These are phyloP conservation scores for Pichia sp. DNA, from an alignment of 1,139 yeast species.

Conservation along the genomic window DNA sequence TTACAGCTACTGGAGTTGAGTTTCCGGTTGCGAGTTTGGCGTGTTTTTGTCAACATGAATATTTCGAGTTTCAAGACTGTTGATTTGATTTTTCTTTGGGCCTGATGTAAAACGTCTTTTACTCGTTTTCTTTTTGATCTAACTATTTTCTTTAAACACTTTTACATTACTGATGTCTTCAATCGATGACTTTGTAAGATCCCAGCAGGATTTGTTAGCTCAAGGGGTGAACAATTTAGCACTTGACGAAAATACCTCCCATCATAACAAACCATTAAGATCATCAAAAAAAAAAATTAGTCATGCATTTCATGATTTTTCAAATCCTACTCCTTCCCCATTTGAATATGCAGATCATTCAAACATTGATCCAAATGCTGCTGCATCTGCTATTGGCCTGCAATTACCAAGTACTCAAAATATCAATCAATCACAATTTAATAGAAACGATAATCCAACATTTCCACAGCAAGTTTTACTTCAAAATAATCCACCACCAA, in stretches of 20 bases:
- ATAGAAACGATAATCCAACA: neutral
- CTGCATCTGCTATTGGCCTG: slow-evolving; percentile 26
- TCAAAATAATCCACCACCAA: neutral
- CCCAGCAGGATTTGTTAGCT: slow-evolving; percentile 14
- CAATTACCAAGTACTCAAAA: neutral
- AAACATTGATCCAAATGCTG: slow-evolving; percentile 27
- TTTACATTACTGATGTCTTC: slow-evolving; percentile 1
- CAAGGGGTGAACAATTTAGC: slow-evolving; percentile 12
- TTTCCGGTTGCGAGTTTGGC: neutral
- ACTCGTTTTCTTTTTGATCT: neutral
- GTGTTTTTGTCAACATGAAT: neutral
- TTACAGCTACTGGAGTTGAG: no score
- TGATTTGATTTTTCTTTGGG: neutral
- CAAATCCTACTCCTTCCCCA: slow-evolving; percentile 7
- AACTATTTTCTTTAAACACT: no score
- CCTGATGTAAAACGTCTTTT: neutral
- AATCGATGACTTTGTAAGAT: slow-evolving; percentile 2
- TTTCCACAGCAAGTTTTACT: neutral
- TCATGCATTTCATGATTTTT: slow-evolving; percentile 25
- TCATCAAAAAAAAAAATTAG: slow-evolving; percentile 15
- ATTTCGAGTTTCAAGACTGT: neutral
- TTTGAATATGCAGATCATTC: neutral
- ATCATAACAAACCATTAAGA: neutral
- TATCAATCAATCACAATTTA: neutral
- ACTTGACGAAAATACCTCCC: slow-evolving; percentile 2